Base-by-base conservation (phyloP, 257 asterid genomes). In the Nicotiana paniculata region DNA sequence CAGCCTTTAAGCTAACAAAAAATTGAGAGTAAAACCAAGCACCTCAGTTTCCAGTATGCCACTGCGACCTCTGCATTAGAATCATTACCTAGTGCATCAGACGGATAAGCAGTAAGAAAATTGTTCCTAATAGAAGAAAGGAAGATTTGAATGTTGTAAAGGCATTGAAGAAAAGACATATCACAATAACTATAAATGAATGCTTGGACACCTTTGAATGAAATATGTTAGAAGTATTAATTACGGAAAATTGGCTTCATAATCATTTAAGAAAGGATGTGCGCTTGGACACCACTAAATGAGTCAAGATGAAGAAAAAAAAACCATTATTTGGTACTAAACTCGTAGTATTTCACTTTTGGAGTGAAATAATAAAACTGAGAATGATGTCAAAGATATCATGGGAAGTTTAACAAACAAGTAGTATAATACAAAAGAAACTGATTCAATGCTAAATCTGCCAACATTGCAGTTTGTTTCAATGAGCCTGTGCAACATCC, bases 41-140 rank as follows among this genome's bases (percentile, higher is more conserved):
- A 92, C 97, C 98, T 90, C 83, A 93, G 82, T 77, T 90, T 93
- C 98, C 98, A 93, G 24, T 93, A 90, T 84, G 97, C 95, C 84
- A 87, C 84, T 80, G 93, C 33, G 82, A 59, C 81, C 53, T 81
- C 84, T 55, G 84, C 82, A 81, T 77, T 83, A 16, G 89, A 77
- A 84, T 80, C 86, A 57, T 48, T 78, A 63, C 86, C 92, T 93
- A 91, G 92, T 88, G 82, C 55, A 63, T n/a, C 83, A 82, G 26
- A 4, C 26, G 9, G 62, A 48, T 51, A 24, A 30, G 43, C 26
- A 74, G 6, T 48, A 48, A 74, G 79, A 1, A 74, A 74, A 48
- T 1, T 13, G 26, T 74, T 46, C 79, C 39, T 24, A 26, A 74
- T 15, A 26, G 35, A 6, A 5, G 8, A 24, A 74, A 51, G 33